Evolutionary conservation across 2,329 filamentous ascomycete species (phyloP).

Genomic region (Mollisiaceae sp.): DNA sequence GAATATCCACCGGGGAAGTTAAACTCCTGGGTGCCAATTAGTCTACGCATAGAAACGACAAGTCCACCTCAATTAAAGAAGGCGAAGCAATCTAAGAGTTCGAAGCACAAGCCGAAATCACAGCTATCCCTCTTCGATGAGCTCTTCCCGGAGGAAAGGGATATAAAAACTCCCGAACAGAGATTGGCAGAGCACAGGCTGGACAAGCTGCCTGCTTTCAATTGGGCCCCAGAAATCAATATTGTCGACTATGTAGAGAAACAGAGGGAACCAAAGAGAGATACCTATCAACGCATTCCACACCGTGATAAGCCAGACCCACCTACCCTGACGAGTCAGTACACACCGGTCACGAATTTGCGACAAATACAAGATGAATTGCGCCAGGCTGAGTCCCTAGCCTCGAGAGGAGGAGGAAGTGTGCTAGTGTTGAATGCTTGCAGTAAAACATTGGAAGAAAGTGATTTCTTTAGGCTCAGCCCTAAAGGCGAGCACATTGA

Average conservation of each 20-base stretch:
- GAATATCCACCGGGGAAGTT: neutral
- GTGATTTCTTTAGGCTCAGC: slow-evolving; percentile 73
- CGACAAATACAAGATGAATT: neutral
- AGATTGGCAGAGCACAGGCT: slow-evolving; percentile 25
- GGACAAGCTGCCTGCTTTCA: slow-evolving; percentile 40
- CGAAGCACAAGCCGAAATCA: neutral
- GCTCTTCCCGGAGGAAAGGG: slow-evolving; percentile 59
- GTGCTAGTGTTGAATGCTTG: slow-evolving; percentile 62
- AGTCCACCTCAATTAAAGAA: neutral
- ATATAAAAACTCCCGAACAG: slow-evolving; percentile 19
- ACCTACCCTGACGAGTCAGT: neutral
- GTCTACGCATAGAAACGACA: neutral
- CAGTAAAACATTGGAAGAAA: slow-evolving; percentile 63
- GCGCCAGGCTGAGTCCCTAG: neutral
- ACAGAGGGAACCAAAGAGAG: slow-evolving; percentile 1
- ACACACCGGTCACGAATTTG: neutral
- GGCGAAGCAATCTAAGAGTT: neutral
- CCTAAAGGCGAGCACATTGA: slow-evolving; percentile 67
- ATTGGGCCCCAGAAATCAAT: slow-evolving; percentile 29
- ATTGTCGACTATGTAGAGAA: slow-evolving; percentile 5
- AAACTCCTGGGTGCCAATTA: neutral
- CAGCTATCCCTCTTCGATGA: slow-evolving; percentile 49
- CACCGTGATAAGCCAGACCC: neutral
- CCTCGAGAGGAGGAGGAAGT: slow-evolving; percentile 6
- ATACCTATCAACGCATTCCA: slow-evolving; percentile 17